phyloP scores from a whole-genome alignment of 1,139 yeast species.

The Groenewaldozyma sp. region DNA sequence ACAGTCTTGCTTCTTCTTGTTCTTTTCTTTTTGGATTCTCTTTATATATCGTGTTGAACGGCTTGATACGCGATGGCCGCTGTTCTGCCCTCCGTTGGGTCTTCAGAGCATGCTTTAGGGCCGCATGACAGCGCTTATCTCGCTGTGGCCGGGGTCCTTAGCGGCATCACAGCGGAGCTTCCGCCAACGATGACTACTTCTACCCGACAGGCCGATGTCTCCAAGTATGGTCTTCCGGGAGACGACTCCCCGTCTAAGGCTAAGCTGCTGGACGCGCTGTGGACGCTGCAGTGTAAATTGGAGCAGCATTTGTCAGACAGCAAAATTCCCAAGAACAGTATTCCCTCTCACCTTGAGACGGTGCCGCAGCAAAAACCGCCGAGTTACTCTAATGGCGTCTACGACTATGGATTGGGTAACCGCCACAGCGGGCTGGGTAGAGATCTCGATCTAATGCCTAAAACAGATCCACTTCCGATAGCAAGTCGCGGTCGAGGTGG shows the following conservation, averaged over 20 bases:
- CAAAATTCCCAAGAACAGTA: background rate
- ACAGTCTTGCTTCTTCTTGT: no score
- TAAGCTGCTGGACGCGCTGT: conserved; percentile 13
- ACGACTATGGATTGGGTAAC: conserved; percentile 5
- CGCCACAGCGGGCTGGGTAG: background rate
- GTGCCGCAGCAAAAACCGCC: background rate
- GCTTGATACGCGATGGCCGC: conserved; percentile 2
- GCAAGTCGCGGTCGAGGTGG: background rate
- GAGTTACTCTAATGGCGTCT: conserved; percentile 1
- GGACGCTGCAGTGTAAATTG: conserved; percentile 9
- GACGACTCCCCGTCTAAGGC: conserved; percentile 19
- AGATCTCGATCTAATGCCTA: no score
- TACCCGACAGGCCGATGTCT: conserved; percentile 1
- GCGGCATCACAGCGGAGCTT: conserved; percentile 5
- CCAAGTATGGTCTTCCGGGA: conserved; percentile 13
- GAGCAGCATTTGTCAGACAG: no score
- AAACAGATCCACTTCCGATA: no score
- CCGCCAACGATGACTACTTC: conserved; percentile 6
- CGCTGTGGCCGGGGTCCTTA: conserved; percentile 14
- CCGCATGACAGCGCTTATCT: conserved; percentile 10
- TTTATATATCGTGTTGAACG: background rate
- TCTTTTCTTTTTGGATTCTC: background rate
- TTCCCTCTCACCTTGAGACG: background rate
- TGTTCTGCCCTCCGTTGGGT: conserved; percentile 7
- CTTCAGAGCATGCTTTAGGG: conserved; percentile 9